Conservation (phyloP, 2,329 filamentous ascomycete species). For the Coniochaeta sp. region DNA sequence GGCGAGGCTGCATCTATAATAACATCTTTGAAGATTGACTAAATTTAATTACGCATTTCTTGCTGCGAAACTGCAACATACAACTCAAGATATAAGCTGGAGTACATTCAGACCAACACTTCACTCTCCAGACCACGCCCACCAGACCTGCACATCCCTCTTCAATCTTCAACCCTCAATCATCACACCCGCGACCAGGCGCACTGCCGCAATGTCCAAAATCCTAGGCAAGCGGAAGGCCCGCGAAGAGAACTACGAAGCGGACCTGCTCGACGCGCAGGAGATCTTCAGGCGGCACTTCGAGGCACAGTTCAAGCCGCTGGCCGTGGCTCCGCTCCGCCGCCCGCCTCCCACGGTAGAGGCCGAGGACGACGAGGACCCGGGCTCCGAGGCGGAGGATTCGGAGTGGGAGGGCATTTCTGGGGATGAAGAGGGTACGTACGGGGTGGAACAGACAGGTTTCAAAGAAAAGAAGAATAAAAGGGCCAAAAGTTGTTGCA, state of each 20-base stretch:
- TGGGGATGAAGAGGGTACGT: slow-evolving; percentile 33
- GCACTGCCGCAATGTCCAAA: slow-evolving; percentile 2
- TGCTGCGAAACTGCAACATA: no score
- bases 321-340: slow-evolving; percentile 31
- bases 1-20: not conserved
- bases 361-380: slow-evolving; percentile 24
- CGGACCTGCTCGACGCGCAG: slow-evolving; percentile 48
- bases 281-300: slow-evolving; percentile 79
- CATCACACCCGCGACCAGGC: not conserved
- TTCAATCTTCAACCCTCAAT: no score
- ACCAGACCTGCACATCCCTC: no score
- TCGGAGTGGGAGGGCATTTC: slow-evolving; percentile 57
- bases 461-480: no score
- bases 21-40: not conserved
- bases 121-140: no score
- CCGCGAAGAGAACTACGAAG: slow-evolving; percentile 1
- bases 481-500: no score
- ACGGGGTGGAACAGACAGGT: no score
- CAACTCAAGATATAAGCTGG: no score
- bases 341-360: slow-evolving; percentile 15
- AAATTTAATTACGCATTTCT: no score
- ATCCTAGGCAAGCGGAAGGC: slow-evolving; percentile 3
- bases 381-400: slow-evolving; percentile 18
- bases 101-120: no score
- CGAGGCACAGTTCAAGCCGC: slow-evolving; percentile 77